Evolutionary conservation across 768 basidiomycete species (phyloP), one percentile per base, ranked within the genome.

Genomic region (Boletus subparvulus): DNA sequence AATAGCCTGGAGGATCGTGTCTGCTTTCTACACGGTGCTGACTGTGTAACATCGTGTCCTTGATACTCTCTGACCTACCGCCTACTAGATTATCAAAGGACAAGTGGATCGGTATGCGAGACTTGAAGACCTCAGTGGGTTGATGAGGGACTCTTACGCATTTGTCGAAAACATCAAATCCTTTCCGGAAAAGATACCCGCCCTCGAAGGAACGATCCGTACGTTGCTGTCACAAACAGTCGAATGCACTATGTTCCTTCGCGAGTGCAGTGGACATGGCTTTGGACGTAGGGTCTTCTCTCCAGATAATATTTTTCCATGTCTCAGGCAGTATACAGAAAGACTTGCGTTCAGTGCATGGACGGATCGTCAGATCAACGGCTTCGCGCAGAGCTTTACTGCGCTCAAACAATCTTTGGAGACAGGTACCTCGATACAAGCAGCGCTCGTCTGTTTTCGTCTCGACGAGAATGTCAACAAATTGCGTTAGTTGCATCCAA

Each of bases 181-280:
- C 4, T 64, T 75, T 17, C 64, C 68, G 7, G 61, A 67, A 46
- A 72, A 56, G 43, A 64, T 75, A 40, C 60, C 64, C 21, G 14
- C 37, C 4, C 67, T 75, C 3, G 68, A 75, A 44, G 56, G 60
- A 32, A 64, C 60, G 14, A 65, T 76, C 46, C 52, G 55, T 4
- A 54, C 54, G 2, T 59, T 75, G 19, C 47, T 71, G 2, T 61
- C 65, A 9, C 75, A 75, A 46, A 75, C 74, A 0, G 63, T 73
- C 7, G 75, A 76, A 61, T 75, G 74, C 32, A 67, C 58, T 16
- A 63, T 76, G 52, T 75, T 75, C 50, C 60, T 75, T 47, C 74
- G 65, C 8, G 75, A 75, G 51, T 75, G 70, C 42, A 66, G 63
- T 48, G 73, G 73, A 0, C 59, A 68, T 48, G 73, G 75, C 9